Evolutionary conservation across 495 filamentous ascomycete species (phyloP).

Genomic region (Daldinia concentrica): DNA sequence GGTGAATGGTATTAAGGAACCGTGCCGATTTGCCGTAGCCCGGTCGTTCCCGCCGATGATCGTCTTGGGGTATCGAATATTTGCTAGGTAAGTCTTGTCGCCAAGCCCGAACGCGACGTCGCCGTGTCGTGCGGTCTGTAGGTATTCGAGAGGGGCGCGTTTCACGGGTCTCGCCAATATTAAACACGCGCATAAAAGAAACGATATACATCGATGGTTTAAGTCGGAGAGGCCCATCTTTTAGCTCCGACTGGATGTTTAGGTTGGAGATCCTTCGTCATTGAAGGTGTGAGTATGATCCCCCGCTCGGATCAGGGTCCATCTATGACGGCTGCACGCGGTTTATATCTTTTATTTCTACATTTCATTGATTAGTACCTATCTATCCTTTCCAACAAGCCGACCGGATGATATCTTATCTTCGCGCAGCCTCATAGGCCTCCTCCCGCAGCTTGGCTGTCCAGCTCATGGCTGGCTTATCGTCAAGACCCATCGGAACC

Average conservation of each 20-base stretch:
- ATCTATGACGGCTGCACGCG: background rate
- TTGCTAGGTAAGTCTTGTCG: constrained; percentile 37
- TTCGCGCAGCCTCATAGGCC: background rate
- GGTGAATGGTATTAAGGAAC: background rate
- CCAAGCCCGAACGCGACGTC: constrained; percentile 36
- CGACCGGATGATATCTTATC: constrained; percentile 2
- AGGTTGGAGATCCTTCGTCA: background rate
- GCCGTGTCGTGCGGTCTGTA: constrained; percentile 28
- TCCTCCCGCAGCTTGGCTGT: background rate
- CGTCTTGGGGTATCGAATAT: constrained; percentile 27
- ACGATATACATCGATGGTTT: background rate
- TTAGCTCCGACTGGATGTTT: background rate
- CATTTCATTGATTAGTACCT: background rate
- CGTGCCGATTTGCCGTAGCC: background rate
- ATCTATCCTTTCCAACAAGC: background rate
- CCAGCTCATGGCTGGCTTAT: constrained; percentile 14
- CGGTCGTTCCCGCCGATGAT: background rate
- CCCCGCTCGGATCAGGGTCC: background rate
- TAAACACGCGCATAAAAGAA: background rate
- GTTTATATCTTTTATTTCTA: background rate
- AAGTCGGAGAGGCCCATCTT: background rate
- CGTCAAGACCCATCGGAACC: constrained; percentile 1
- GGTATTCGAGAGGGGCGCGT: constrained; percentile 25
- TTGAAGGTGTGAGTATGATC: background rate
- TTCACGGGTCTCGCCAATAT: constrained; percentile 13